Percentiles rank a stretch among this genome's conserved stretches.
Evolutionary conservation across 371 early-diverging fungal species (phyloP).

Genomic region (Mortierella sp.): DNA sequence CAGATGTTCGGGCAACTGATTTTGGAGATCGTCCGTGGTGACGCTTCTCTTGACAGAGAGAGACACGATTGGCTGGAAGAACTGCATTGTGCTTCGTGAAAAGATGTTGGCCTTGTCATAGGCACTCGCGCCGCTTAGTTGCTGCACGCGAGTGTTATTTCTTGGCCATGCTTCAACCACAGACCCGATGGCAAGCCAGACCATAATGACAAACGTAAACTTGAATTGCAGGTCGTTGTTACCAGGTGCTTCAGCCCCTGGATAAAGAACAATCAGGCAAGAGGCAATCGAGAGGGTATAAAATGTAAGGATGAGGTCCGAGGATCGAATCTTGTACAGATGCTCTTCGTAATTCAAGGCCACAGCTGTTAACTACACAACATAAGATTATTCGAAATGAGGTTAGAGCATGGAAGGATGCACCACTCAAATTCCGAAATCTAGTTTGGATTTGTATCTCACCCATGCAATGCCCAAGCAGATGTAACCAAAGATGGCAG

Average conservation of each 20-base stretch:
- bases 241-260: not conserved
- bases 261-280: not conserved
- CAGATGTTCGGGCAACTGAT: conserved; percentile 32
- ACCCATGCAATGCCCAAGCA: conserved; percentile 31
- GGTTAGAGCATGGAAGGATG: too few relatives aligned
- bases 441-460: not conserved
- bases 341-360: conserved; percentile 36
- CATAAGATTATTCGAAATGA: not conserved
- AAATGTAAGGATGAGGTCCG: conserved; percentile 23
- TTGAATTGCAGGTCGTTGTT: not conserved
- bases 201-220: not conserved
- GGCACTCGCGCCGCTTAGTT: conserved; percentile 11
- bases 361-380: conserved; percentile 8
- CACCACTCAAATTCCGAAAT: too few relatives aligned
- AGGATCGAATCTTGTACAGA: conserved; percentile 34
- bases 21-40: conserved; percentile 21
- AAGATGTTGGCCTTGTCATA: conserved; percentile 37
- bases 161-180: conserved; percentile 40
- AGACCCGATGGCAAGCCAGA: conserved; percentile 17
- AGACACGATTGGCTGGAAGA: conserved; percentile 29
- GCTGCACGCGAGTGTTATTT: conserved; percentile 17
- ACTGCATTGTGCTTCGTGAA: conserved; percentile 26
- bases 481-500: conserved; percentile 11
- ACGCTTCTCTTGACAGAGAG: conserved; percentile 20
- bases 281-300: conserved; percentile 15